Evolutionary conservation across 331 rosid genomes (phyloP).

Genomic region (Erythrophleum ivorense): DNA sequence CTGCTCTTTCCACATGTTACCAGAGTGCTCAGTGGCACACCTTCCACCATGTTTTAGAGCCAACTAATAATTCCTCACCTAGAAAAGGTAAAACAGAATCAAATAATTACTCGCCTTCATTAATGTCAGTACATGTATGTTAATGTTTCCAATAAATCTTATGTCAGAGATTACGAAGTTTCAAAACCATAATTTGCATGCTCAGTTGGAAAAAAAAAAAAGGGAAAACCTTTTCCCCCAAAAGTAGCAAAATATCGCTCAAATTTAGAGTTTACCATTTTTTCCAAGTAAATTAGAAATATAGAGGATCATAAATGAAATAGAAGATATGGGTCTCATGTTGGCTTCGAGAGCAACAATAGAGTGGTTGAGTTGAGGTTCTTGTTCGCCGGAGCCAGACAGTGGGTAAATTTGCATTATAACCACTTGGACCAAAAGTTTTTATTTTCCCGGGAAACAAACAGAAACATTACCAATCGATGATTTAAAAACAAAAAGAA

Average conservation of each 20-base stretch:
- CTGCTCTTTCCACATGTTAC: constrained; percentile 53
- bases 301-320: constrained; percentile 23
- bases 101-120: constrained; percentile 39
- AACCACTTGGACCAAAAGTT: background rate
- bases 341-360: constrained; percentile 14
- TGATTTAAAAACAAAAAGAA: background rate
- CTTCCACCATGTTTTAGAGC: constrained; percentile 62
- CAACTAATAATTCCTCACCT: constrained; percentile 31
- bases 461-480: constrained; percentile 18
- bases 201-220: background rate
- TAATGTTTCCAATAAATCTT: background rate
- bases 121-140: constrained; percentile 19
- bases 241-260: constrained; percentile 6
- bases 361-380: background rate
- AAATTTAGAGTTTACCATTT: constrained; percentile 33
- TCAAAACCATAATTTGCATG: constrained; percentile 28
- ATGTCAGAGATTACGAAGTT: constrained; percentile 17
- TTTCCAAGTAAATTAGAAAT: background rate
- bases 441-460: constrained; percentile 28
- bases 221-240: background rate
- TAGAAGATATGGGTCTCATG: constrained; percentile 13
- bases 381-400: background rate
- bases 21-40: constrained; percentile 63
- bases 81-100: constrained; percentile 27
- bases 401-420: background rate